These are phyloP conservation scores for Amphibolis antarctica DNA, from an alignment of 106 monocot species.

Conservation along the genomic window DNA sequence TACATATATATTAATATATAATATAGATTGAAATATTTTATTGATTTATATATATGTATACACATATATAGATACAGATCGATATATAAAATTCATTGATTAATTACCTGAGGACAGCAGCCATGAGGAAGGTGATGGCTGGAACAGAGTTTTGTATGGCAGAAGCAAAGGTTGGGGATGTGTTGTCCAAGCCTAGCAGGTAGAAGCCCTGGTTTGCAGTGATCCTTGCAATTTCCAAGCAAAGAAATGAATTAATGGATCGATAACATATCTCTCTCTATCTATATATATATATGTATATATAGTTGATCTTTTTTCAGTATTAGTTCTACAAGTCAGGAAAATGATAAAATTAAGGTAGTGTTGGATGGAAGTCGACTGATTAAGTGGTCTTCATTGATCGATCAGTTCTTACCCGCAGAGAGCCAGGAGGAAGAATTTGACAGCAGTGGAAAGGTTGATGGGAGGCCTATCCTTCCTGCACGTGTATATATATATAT, in stretches of 20 bases:
- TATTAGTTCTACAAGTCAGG: no score
- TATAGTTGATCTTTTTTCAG: no score
- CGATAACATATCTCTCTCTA: no score
- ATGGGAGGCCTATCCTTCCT: slow-evolving; percentile 61
- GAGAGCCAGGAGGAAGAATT: slow-evolving; percentile 64
- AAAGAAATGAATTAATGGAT: not conserved
- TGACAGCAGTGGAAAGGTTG: slow-evolving; percentile 31
- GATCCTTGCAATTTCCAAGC: slow-evolving; percentile 23
- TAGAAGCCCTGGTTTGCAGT: slow-evolving; percentile 88
- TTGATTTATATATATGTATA: no score
- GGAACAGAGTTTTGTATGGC: slow-evolving; percentile 86
- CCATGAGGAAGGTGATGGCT: slow-evolving; percentile 83
- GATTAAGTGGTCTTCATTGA: no score
- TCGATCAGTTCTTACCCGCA: slow-evolving; percentile 33
- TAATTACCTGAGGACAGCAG: slow-evolving; percentile 51
- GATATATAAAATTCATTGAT: not conserved
- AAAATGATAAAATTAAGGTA: no score
- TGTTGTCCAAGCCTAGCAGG: slow-evolving; percentile 72
- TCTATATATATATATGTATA: no score
- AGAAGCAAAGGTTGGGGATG: slow-evolving; percentile 81
- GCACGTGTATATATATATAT: slow-evolving; percentile 7
- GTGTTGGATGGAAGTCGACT: no score
- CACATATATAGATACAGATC: no score
- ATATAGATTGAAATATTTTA: no score
- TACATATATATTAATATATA: no score